Base-by-base conservation (phyloP, 2,329 filamentous ascomycete species). In the Ustilaginoidea virens region DNA sequence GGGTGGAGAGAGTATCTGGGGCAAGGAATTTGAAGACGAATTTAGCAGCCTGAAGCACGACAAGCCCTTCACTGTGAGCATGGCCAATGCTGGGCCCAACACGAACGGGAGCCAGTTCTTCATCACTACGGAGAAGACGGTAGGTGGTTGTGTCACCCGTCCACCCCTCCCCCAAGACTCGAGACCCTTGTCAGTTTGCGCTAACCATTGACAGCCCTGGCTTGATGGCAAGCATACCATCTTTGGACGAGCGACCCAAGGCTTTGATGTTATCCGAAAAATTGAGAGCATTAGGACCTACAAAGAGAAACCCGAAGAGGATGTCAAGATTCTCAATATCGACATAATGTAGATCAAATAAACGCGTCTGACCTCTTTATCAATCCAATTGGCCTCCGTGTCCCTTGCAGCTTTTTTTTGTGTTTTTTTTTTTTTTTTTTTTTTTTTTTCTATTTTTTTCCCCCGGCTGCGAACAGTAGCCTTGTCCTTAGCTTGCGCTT, bases 101-200 rank as follows among this genome's bases (percentile, higher is more conserved):
- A 94, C 86, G 20, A 98, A 98, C 49, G 90, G 80, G 10, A 90
- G 80, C 46, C 90, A 98, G 51, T 98, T 98, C 51, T 98, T 98
- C 46, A 93, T 98, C 40, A 98, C 90, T 0, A 94, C 87, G 0
- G 92, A 94, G 55, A 92, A 92, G 59, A 85, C 90, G 40, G 75
- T 79, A 60, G 59, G 73, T n/a, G n/a, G n/a, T n/a, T n/a, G n/a
- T 65, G 25, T 18, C 22, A 21, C 25, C 34, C 6, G 10, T 28
- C 2, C 12, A 5, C 26, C 14, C 17, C 27, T 27, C 21, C 17
- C 30, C 25, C 20, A 15, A 15, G 18, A 13, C 23, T 27, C 17
- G 23, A 24, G 24, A 27, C 33, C 30, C 29, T 16, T 30, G 27
- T 35, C 27, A 18, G 27, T 32, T 28, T 28, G 18, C 23, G 14